phyloP scores from a whole-genome alignment of 2,329 filamentous ascomycete species.

The Fusarium sp. region DNA sequence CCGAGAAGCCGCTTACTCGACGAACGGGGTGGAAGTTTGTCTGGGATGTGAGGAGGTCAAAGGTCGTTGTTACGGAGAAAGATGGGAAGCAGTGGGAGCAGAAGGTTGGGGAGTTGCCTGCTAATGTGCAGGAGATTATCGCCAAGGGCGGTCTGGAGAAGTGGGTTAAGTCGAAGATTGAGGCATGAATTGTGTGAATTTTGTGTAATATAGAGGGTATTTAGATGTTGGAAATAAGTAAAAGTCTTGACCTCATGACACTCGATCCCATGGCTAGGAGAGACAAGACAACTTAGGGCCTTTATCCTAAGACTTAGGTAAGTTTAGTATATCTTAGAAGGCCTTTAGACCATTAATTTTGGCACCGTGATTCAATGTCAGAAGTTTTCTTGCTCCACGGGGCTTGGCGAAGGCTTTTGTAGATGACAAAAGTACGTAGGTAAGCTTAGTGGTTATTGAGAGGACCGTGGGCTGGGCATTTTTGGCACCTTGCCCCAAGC shows the following conservation, averaged over 20 bases:
- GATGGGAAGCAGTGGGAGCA: constrained; percentile 77
- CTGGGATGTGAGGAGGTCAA: constrained; percentile 81
- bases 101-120: constrained; percentile 83
- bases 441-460: accelerated
- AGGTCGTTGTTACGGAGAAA: constrained; percentile 76
- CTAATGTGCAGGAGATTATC: constrained; percentile 89
- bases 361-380: background rate
- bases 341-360: accelerated
- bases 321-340: background rate
- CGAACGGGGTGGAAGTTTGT: constrained; percentile 84
- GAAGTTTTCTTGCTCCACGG: background rate
- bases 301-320: accelerated
- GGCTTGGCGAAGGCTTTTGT: background rate
- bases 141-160: constrained; percentile 80
- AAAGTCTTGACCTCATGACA: background rate
- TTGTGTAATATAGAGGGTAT: constrained; percentile 16
- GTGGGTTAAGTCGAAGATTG: constrained; percentile 81
- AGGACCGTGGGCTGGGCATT: accelerated
- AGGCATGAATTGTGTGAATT: constrained; percentile 4
- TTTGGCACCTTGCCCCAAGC: background rate
- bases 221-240: constrained; percentile 13
- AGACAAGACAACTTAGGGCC: background rate
- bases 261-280: background rate
- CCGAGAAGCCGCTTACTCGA: constrained; percentile 68
- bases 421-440: background rate